Evolutionary conservation across 2,329 filamentous ascomycete genomes (phyloP).

Genomic region (Coniochaeta sp.): DNA sequence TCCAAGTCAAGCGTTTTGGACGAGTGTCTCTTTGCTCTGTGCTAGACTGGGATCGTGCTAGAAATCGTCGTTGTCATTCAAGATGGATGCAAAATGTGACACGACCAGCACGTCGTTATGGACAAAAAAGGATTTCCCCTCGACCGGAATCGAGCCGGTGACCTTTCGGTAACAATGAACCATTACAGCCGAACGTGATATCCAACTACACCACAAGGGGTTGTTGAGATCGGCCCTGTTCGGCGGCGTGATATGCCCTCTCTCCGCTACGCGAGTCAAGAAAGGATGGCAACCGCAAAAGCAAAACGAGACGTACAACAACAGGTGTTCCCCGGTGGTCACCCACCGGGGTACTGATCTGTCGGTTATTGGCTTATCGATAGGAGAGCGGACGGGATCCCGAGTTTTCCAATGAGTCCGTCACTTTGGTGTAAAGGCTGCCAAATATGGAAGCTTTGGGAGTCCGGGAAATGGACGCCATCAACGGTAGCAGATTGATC

Average conservation of each 20-base stretch:
- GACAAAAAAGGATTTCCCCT: not conserved
- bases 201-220: slow-evolving; percentile 1
- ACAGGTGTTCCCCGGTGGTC: not conserved
- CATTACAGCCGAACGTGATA: not conserved
- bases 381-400: not conserved
- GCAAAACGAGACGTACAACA: not conserved
- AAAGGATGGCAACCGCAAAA: not conserved
- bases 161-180: not conserved
- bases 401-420: too few species aligned
- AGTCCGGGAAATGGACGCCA: too few species aligned
- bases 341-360: not conserved
- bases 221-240: not conserved
- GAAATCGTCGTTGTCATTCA: too few species aligned
- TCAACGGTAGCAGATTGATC: too few species aligned
- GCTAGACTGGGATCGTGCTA: too few species aligned
- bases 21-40: too few species aligned
- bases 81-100: too few species aligned
- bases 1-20: too few species aligned
- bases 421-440: too few species aligned
- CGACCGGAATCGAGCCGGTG: slow-evolving; percentile 1
- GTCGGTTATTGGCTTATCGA: not conserved
- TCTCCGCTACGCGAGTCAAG: not conserved
- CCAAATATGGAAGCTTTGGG: too few species aligned
- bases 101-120: not conserved
- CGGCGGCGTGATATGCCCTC: not conserved